Percentiles rank a stretch among this genome's conserved stretches.
phyloP scores from a whole-genome alignment of 176 grass and related monocot species.

The Melocanna baccifera region DNA sequence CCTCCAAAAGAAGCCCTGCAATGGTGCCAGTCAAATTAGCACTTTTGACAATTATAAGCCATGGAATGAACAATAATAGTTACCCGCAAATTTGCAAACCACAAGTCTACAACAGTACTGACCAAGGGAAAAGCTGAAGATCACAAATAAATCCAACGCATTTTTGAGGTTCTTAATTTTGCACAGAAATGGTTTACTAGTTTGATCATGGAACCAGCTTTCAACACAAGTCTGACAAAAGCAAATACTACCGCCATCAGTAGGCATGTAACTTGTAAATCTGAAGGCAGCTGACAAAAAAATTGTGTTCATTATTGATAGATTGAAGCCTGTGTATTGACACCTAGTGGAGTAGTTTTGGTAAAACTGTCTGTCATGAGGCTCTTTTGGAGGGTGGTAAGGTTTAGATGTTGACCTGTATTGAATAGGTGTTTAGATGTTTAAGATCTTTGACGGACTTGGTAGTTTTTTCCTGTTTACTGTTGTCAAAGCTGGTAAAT shows the following conservation, averaged over 20 bases:
- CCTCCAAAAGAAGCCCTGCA: constrained; percentile 74
- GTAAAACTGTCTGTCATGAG: neutral
- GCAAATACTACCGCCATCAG: neutral
- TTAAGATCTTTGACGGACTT: neutral
- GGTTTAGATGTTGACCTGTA: neutral
- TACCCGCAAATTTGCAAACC: neutral
- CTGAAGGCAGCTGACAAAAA: neutral
- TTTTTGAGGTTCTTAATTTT: neutral
- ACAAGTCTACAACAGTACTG: neutral
- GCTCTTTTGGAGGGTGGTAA: neutral
- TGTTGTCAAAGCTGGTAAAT: neutral
- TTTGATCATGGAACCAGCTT: neutral
- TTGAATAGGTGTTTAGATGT: neutral
- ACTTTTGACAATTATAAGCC: neutral
- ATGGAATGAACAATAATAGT: neutral
- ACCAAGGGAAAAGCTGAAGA: neutral
- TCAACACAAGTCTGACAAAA: neutral
- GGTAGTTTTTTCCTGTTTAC: neutral
- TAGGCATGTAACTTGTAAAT: neutral
- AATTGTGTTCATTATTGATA: neutral
- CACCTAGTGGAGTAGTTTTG: neutral
- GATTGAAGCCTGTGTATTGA: neutral
- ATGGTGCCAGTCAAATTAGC: constrained; percentile 4
- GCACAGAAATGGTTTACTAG: neutral
- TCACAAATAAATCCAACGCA: neutral